Evolutionary conservation across 1,284 basidiomycete genomes (phyloP), one percentile per base, ranked within the genome.

Genomic region (Fomitopsis pinicola): DNA sequence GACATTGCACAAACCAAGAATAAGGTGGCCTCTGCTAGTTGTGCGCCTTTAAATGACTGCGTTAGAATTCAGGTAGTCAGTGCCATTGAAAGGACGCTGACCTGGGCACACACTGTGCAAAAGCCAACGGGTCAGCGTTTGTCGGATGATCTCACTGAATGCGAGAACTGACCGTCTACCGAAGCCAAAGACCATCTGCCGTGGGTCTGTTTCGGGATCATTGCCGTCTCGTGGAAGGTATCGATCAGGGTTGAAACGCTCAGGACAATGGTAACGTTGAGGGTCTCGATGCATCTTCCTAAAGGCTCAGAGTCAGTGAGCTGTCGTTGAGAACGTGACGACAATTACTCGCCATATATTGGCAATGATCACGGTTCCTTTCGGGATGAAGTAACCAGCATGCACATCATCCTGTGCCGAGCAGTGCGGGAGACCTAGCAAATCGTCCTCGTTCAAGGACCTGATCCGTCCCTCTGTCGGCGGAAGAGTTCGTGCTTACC

Each of bases 241-340:
- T 1, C 73, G 67, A 22, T 69, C 69, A 3, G 73, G 73, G 33
- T 71, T 67, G 61, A 75, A 76, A 3, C 46, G 55, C 48, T 67
- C 63, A 15, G 75, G 74, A 52, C 71, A 63, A 17, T 61, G 28
- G 58, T 74, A 75, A 4, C 61, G 59, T 6, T 63, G 55, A 12
- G 70, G 68, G 61, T 75, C 71, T 55, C 71, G 72, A 45, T 72
- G 62, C 44, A 75, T 67, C 55, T 67, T 66, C 72, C 72, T 75
- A 45, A 2, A 14, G 8, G 12, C 44, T 22, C 26, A 45, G 8
- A 50, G 19, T 22, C n/a, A 57, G 44, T 15, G 9, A 30, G 12
- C n/a, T 14, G 12, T 26, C n/a, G 14, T n/a, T 17, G 8, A 28
- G 17, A 40, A 30, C 3, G 26, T n/a, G 40, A 61, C n/a, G 9